phyloP scores from a whole-genome alignment of 1,284 basidiomycete species.

The Ganoderma boninense region DNA sequence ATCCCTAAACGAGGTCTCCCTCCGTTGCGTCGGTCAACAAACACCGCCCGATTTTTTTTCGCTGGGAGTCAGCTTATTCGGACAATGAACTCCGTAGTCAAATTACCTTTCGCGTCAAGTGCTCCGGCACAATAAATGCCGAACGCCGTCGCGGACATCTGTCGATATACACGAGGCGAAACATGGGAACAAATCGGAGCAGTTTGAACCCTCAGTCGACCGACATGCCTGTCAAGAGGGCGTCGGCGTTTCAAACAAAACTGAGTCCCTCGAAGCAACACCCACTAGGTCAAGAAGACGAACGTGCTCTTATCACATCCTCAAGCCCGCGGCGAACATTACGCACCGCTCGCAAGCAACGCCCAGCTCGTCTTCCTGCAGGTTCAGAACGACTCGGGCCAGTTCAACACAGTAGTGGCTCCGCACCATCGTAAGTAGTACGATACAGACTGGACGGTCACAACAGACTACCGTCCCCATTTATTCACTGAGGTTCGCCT shows the following conservation, averaged over 20 bases:
- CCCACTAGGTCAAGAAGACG: no score
- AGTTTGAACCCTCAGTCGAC: not conserved
- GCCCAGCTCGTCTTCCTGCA: no score
- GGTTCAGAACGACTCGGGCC: no score
- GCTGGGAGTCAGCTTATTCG: not conserved
- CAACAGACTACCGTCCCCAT: not conserved
- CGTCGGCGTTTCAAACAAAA: not conserved
- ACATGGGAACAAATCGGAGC: not conserved
- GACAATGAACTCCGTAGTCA: not conserved
- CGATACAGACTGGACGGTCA: not conserved
- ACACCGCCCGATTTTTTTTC: no score
- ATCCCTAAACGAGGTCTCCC: slow-evolving; percentile 39
- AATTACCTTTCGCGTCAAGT: not conserved
- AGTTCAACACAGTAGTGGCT: not conserved
- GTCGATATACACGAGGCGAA: not conserved
- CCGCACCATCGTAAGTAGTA: not conserved
- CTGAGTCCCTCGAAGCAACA: not conserved
- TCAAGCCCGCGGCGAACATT: no score
- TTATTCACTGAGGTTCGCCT: not conserved
- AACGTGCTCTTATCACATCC: no score
- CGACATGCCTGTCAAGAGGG: not conserved
- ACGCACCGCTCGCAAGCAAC: no score
- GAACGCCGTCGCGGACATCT: not conserved
- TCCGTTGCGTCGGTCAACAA: not conserved
- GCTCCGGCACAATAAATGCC: no score